A percentile compares a stretch with the other conserved stretches of the same genome.
Evolutionary conservation across 345 rosid genomes (phyloP).

Genomic region (Laguncularia racemosa): DNA sequence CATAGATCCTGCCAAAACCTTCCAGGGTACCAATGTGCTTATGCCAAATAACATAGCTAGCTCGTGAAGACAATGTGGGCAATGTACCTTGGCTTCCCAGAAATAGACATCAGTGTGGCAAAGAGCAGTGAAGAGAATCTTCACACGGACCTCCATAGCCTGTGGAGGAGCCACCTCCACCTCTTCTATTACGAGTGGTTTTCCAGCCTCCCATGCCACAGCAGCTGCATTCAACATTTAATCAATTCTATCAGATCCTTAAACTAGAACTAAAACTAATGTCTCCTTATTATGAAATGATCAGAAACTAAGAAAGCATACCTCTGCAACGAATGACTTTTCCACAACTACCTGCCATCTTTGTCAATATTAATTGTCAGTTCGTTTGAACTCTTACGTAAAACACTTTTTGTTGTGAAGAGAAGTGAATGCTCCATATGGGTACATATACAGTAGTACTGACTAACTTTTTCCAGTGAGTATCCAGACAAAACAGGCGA

Average conservation of each 20-base stretch:
- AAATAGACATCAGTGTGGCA: slow-evolving; percentile 46
- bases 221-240: slow-evolving; percentile 22
- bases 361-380: background rate
- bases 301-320: background rate
- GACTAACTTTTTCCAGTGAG: too few species aligned
- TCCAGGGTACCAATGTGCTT: too few species aligned
- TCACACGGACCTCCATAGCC: slow-evolving; percentile 32
- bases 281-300: too few species aligned
- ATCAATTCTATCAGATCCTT: background rate
- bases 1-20: background rate
- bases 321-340: slow-evolving; percentile 36
- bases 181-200: slow-evolving; percentile 40
- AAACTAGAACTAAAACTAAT: background rate
- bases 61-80: background rate
- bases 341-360: slow-evolving; percentile 21
- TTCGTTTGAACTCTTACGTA: too few species aligned
- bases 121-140: slow-evolving; percentile 27
- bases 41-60: background rate
- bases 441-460: too few species aligned
- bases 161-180: slow-evolving; percentile 54
- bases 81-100: slow-evolving; percentile 41
- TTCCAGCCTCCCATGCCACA: slow-evolving; percentile 52
- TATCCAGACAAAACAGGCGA: too few species aligned
- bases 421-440: too few species aligned
- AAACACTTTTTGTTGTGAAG: too few species aligned